These are phyloP conservation scores for Podila minutissima DNA, from an alignment of 192 early-diverging fungal genomes.

Conservation along the genomic window DNA sequence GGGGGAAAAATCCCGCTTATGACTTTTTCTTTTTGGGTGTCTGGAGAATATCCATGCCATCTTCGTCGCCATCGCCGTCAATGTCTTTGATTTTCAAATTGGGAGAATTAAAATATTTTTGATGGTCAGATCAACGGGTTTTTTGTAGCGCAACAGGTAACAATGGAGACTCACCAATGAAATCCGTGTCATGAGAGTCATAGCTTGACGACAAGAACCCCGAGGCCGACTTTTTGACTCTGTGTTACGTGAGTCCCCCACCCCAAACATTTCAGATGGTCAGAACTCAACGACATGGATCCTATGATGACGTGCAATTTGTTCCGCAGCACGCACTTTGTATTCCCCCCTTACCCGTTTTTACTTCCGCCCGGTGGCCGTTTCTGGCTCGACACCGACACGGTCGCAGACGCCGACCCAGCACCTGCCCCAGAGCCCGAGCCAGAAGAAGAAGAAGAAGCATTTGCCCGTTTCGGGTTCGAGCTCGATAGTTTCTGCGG, in stretches of 20 bases:
- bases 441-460: neutral
- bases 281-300: neutral
- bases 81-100: slow-evolving; percentile 22
- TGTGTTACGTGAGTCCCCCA: slow-evolving; percentile 23
- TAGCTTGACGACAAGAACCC: slow-evolving; percentile 21
- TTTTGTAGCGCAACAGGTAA: neutral
- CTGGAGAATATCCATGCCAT: slow-evolving; percentile 36
- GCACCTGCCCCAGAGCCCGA: too few species aligned
- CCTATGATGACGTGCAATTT: neutral
- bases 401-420: slow-evolving; percentile 8
- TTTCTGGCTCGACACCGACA: slow-evolving; percentile 20
- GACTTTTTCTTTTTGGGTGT: slow-evolving; percentile 47
- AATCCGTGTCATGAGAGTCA: slow-evolving; percentile 38
- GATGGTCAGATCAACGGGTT: neutral
- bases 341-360: slow-evolving; percentile 33
- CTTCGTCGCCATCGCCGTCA: slow-evolving; percentile 47
- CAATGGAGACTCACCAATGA: slow-evolving; percentile 27
- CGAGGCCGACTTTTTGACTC: slow-evolving; percentile 44
- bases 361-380: slow-evolving; percentile 45
- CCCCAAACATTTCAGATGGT: slow-evolving; percentile 14
- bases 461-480: slow-evolving; percentile 30
- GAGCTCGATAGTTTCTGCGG: slow-evolving; percentile 43
- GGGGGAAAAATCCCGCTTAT: neutral
- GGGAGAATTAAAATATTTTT: neutral
- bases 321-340: too few species aligned